phyloP scores from a whole-genome alignment of 2,329 filamentous ascomycete genomes.

The Calonectria montana region DNA sequence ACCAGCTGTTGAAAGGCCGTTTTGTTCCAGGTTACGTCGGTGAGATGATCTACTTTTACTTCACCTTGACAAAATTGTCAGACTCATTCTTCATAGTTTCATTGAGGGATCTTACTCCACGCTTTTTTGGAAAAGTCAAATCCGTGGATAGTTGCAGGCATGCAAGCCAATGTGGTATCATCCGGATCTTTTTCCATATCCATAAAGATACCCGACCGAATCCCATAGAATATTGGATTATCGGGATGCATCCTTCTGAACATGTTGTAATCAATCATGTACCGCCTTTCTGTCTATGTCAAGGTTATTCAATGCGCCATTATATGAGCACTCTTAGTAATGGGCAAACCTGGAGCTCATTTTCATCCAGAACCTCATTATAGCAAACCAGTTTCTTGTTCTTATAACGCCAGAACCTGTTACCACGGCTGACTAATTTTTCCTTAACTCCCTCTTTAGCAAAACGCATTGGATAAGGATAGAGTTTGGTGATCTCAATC shows the following conservation, averaged over 20 bases:
- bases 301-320: background rate
- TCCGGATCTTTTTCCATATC: background rate
- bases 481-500: background rate
- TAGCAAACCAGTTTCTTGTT: background rate
- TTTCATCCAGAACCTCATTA: background rate
- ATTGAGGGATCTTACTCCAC: conserved; percentile 8
- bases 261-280: conserved; percentile 26
- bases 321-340: no score
- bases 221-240: background rate
- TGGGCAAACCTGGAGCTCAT: background rate
- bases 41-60: background rate
- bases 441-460: background rate
- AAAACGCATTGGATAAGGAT: conserved; percentile 1
- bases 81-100: background rate
- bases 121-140: conserved; percentile 25
- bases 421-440: conserved; percentile 10
- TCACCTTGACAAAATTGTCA: background rate
- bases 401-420: conserved; percentile 8
- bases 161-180: background rate
- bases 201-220: no score
- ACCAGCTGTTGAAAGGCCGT: conserved; percentile 23
- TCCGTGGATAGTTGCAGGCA: background rate
- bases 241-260: conserved; percentile 5
- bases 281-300: conserved; percentile 9
- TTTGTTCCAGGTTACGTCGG: conserved; percentile 28